A percentile compares a stretch with the other conserved stretches of the same genome.
phyloP scores from a whole-genome alignment of 1,139 yeast genomes.

The Saccharomyces hybrid region DNA sequence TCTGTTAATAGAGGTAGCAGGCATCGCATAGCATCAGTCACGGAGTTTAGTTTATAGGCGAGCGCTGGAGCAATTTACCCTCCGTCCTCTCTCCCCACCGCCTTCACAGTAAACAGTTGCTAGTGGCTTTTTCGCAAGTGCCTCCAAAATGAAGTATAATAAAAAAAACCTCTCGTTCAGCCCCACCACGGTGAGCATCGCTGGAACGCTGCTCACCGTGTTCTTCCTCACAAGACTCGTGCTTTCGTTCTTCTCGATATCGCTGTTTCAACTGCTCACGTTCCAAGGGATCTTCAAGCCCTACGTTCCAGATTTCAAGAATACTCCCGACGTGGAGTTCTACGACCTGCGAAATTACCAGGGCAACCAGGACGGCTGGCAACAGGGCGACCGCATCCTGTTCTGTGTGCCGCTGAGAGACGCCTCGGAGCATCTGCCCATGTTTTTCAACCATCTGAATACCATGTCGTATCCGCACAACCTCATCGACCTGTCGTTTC shows the following conservation, averaged over 20 bases:
- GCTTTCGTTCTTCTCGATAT: neutral
- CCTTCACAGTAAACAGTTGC: neutral
- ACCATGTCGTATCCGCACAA: no score
- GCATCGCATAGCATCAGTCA: neutral
- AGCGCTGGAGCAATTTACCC: neutral
- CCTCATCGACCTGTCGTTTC: no score
- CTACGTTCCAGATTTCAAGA: no score
- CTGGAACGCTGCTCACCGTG: constrained; percentile 5
- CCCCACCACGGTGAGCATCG: constrained; percentile 3
- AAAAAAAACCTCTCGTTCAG: neutral
- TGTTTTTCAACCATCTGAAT: no score
- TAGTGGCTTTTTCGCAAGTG: neutral
- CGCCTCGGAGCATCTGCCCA: no score
- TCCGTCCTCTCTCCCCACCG: neutral
- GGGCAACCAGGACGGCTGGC: no score
- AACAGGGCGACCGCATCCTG: no score
- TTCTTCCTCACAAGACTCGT: constrained; percentile 4
- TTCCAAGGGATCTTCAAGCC: no score
- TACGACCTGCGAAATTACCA: no score
- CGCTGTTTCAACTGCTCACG: neutral
- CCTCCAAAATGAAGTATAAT: constrained; percentile 2
- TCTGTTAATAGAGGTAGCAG: neutral
- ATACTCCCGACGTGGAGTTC: no score
- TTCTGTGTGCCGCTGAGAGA: no score
- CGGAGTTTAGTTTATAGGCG: neutral